Conservation (phyloP, 768 basidiomycete species). For the Leccinum rimulosum region DNA sequence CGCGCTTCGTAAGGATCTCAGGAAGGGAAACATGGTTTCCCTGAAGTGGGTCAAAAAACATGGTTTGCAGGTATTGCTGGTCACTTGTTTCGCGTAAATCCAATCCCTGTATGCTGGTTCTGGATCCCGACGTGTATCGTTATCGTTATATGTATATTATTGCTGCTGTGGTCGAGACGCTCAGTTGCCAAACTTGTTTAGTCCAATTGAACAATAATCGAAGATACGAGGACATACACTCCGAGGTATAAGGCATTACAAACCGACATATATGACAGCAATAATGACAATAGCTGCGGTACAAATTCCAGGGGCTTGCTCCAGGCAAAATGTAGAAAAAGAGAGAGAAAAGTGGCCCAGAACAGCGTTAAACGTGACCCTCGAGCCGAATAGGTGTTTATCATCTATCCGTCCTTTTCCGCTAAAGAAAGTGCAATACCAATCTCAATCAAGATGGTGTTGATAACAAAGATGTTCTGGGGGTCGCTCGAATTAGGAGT, state of each 20-base stretch:
- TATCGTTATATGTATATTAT: not conserved
- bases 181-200: not conserved
- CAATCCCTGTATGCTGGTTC: not conserved
- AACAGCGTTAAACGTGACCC: not conserved
- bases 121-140: not conserved
- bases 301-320: conserved; percentile 5
- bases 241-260: conserved; percentile 22
- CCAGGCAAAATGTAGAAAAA: conserved; percentile 5
- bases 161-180: not conserved
- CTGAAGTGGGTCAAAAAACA: conserved; percentile 60
- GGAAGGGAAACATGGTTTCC: conserved; percentile 45
- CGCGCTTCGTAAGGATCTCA: conserved; percentile 62
- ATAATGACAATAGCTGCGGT: not conserved
- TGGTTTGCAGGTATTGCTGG: conserved; percentile 62
- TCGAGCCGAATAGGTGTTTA: not conserved
- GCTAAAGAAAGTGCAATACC: conserved; percentile 16
- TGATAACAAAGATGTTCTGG: conserved; percentile 35
- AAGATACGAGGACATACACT: conserved; percentile 4
- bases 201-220: not conserved
- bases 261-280: conserved; percentile 11
- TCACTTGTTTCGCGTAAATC: conserved; percentile 43
- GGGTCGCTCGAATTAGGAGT: conserved; percentile 31
- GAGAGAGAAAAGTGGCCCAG: not conserved
- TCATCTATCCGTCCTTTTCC: conserved; percentile 3
- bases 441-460: conserved; percentile 37